Evolutionary conservation across 176 grass and related monocot genomes (phyloP).

Genomic region (Ensete glaucum): DNA sequence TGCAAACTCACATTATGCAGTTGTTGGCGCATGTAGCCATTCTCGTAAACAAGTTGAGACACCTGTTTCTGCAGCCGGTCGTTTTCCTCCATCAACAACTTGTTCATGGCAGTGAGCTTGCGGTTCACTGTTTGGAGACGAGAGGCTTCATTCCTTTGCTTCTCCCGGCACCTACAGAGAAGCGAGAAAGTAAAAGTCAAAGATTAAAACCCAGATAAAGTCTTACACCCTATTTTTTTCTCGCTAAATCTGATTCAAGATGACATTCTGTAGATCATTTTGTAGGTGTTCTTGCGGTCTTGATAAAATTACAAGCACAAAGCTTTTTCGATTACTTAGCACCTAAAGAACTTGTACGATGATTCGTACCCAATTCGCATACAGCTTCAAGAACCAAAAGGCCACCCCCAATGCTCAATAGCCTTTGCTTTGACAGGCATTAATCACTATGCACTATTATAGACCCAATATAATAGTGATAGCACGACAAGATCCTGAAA

Average conservation of each 20-base stretch:
- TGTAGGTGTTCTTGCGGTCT: too few species aligned
- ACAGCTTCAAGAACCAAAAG: too few species aligned
- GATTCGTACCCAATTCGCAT: too few species aligned
- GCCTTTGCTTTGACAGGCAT: too few species aligned
- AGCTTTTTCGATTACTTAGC: too few species aligned
- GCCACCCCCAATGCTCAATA: too few species aligned
- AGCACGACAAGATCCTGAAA: neutral
- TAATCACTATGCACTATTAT: too few species aligned
- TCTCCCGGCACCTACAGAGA: slow-evolving; percentile 69
- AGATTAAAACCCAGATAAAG: neutral
- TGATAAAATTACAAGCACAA: too few species aligned
- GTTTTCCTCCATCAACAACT: slow-evolving; percentile 98
- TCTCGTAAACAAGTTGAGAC: slow-evolving; percentile 77
- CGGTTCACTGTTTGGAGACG: slow-evolving; percentile 92
- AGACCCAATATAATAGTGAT: neutral
- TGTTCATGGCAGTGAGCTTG: slow-evolving; percentile 90
- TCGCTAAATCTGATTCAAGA: too few species aligned
- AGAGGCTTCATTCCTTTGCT: slow-evolving; percentile 95
- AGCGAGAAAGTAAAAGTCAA: neutral
- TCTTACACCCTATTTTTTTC: too few species aligned
- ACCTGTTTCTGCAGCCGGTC: slow-evolving; percentile 97
- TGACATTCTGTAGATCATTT: too few species aligned
- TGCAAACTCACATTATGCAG: slow-evolving; percentile 54
- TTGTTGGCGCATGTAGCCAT: slow-evolving; percentile 55
- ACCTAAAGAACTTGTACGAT: too few species aligned